Evolutionary conservation across 768 basidiomycete genomes (phyloP), one percentile per base, ranked within the genome.

Genomic region (Serpula lacrymans): DNA sequence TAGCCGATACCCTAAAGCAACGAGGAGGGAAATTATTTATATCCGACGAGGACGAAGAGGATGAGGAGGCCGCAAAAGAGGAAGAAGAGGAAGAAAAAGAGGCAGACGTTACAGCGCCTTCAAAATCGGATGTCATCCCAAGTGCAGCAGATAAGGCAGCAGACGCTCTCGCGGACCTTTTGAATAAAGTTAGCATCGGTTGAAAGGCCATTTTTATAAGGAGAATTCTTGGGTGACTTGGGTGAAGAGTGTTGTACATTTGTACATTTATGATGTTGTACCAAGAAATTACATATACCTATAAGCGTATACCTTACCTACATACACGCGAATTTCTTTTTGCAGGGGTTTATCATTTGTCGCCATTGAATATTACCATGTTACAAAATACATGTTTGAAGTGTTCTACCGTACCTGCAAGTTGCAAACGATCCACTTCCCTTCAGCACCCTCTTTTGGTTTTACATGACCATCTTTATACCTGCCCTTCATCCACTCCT

Each of bases 31-130:
- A 76, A 48, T 57, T 88, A 5, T 64, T 82, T 6, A 68, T 78
- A 0, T 72, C 75, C 1, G 86, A 93, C 40, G 89, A 88, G n/a
- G 90, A 94, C 1, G 88, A 89, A 17, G 78, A 81, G 25, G 82
- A 89, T 35, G 85, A 82, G 34, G 81, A 78, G 34, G 74, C 82
- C 14, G 77, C 74, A 26, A 76, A 74, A 13, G 75, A 75, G 40
- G 71, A 72, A 43, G 70, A 70, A 16, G 71, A 73, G 22, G 58
- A 56, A 28, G 53, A 50, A 16, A 51, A 42, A 20, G 56, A 48
- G 24, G 37, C 37, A 3, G 53, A 53, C 43, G 46, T 51, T 25
- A 43, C 55, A n/a, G 42, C 38, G 16, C 52, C 62, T 37, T 61
- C 68, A 42, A 57, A 55, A 22, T 52, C 54, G 10, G 34, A 52